Conservation (phyloP, 1,284 basidiomycete species). For the Ustanciosporium gigantosporum region DNA sequence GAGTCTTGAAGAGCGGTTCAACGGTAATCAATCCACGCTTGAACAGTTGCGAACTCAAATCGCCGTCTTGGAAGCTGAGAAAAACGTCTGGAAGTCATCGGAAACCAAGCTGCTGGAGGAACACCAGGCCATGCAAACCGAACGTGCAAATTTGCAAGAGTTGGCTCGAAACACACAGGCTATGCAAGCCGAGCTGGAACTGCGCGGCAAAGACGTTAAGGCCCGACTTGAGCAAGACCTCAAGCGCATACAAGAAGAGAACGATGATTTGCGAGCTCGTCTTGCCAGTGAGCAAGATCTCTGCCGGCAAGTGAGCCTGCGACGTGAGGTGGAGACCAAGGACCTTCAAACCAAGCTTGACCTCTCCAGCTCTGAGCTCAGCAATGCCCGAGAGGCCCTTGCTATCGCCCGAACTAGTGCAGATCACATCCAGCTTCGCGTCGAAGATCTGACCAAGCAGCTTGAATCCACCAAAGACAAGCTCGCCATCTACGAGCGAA, state of each 20-base stretch:
- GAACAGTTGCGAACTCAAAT: constrained; percentile 71
- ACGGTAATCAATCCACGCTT: constrained; percentile 20
- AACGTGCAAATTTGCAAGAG: constrained; percentile 80
- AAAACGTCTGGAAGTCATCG: constrained; percentile 64
- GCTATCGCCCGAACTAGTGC: constrained; percentile 77
- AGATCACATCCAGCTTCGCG: constrained; percentile 76
- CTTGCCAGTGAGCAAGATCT: constrained; percentile 78
- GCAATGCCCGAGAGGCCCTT: constrained; percentile 73
- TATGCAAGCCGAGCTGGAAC: constrained; percentile 84
- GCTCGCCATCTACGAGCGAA: constrained; percentile 80
- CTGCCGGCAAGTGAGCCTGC: constrained; percentile 72
- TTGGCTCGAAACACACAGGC: constrained; percentile 83
- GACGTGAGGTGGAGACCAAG: constrained; percentile 78
- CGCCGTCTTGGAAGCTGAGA: constrained; percentile 84
- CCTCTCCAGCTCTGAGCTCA: constrained; percentile 71
- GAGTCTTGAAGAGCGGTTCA: constrained; percentile 69
- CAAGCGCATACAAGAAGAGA: constrained; percentile 68
- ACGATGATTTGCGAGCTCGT: constrained; percentile 75
- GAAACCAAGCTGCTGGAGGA: constrained; percentile 71
- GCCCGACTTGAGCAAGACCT: constrained; percentile 78
- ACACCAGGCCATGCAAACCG: constrained; percentile 75
- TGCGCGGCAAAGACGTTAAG: constrained; percentile 77
- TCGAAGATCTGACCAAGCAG: constrained; percentile 73
- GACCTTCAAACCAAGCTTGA: constrained; percentile 77
- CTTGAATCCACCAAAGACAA: constrained; percentile 79